Evolutionary conservation across 2,329 filamentous ascomycete species (phyloP).

Genomic region (Myriosclerotinia duriaeana): DNA sequence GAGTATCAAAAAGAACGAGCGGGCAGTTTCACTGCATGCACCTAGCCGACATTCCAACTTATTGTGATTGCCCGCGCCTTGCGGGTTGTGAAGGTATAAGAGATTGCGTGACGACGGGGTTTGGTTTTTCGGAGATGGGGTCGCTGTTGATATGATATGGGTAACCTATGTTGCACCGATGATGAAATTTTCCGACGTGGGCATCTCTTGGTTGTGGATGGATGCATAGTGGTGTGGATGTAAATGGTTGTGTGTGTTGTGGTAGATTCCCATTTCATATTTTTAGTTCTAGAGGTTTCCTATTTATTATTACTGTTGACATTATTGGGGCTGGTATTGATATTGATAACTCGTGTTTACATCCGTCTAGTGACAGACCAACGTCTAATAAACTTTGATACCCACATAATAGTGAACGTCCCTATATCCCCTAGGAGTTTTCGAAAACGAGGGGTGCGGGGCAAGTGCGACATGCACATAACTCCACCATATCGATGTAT

Average conservation of each 20-base stretch:
- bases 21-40: not conserved
- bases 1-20: not conserved
- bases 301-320: not conserved
- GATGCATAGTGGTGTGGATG: not conserved
- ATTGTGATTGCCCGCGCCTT: not conserved
- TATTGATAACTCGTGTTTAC: not conserved
- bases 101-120: not conserved
- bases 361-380: slow-evolving; percentile 18
- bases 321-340: not conserved
- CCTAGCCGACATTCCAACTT: not conserved
- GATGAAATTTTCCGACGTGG: not conserved
- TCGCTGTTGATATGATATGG: not conserved
- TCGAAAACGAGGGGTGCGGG: not conserved
- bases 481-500: slow-evolving; percentile 9
- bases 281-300: not conserved
- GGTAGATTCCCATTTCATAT: not conserved
- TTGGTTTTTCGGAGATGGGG: slow-evolving; percentile 5
- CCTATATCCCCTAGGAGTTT: not conserved
- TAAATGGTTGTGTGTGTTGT: not conserved
- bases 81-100: not conserved
- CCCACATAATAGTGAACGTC: not conserved
- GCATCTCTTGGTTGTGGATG: not conserved
- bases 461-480: not conserved
- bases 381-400: not conserved
- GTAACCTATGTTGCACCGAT: not conserved